Evolutionary conservation across 177 flowering plant species (phyloP).

Genomic region (Tripterygium wilfordii): DNA sequence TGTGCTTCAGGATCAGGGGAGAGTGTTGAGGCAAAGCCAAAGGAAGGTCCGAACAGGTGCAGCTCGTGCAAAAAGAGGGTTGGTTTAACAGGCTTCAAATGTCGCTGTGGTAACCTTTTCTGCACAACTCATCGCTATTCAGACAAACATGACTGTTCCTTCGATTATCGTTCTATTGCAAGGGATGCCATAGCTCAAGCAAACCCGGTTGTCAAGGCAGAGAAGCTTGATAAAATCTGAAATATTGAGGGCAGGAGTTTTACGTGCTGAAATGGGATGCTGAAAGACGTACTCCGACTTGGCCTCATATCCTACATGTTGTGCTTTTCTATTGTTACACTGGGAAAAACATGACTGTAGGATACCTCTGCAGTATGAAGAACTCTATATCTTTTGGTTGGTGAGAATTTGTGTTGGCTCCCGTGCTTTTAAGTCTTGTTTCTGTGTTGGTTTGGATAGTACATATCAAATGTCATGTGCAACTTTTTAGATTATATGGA

Average conservation of each 20-base stretch:
- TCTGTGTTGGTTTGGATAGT: constrained; percentile 25
- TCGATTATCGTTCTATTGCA: constrained; percentile 62
- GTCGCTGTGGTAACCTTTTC: constrained; percentile 70
- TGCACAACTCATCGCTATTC: constrained; percentile 74
- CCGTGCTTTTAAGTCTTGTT: constrained; percentile 10
- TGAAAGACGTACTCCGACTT: constrained; percentile 7
- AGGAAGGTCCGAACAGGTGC: constrained; percentile 58
- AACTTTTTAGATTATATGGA: no score
- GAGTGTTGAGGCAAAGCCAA: constrained; percentile 27
- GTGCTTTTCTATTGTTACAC: constrained; percentile 8
- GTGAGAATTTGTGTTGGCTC: constrained; percentile 13
- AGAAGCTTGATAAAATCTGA: constrained; percentile 72
- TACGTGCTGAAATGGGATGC: constrained; percentile 7
- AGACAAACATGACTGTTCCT: constrained; percentile 80
- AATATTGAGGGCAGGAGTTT: constrained; percentile 6
- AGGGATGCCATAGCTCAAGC: constrained; percentile 75
- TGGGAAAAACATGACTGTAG: constrained; percentile 5
- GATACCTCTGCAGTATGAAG: constrained; percentile 19
- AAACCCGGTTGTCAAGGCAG: constrained; percentile 82
- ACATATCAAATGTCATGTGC: no score
- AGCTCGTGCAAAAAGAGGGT: constrained; percentile 60
- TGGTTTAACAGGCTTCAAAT: constrained; percentile 76
- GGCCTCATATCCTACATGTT: constrained; percentile 11
- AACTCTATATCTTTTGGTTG: constrained; percentile 19
- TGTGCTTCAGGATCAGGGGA: constrained; percentile 13